These are phyloP conservation scores for Austroboletus festivus DNA, from an alignment of 768 basidiomycete genomes.

Conservation along the genomic window DNA sequence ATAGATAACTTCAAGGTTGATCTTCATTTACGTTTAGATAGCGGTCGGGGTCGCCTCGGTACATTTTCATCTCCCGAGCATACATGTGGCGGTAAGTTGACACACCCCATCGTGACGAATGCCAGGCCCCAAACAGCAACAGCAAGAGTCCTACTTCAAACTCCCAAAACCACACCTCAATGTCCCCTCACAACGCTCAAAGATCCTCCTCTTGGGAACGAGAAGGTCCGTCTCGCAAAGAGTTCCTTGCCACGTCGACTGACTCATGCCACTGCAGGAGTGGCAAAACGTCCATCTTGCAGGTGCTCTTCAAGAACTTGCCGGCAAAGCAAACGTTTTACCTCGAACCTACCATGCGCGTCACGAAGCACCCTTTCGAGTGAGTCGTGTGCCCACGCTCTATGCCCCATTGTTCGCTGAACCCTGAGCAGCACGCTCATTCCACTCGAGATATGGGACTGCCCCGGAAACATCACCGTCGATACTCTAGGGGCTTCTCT, in stretches of 20 bases:
- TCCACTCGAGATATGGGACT: conserved; percentile 94
- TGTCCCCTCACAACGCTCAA: conserved; percentile 43
- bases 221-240: conserved; percentile 45
- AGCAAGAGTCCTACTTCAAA: conserved; percentile 12
- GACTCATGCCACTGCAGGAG: conserved; percentile 48
- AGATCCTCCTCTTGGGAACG: conserved; percentile 70
- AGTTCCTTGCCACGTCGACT: not conserved
- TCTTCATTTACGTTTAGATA: no score
- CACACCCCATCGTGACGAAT: not conserved
- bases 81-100: conserved; percentile 6
- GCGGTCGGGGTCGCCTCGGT: no score
- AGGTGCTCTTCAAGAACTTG: conserved; percentile 87
- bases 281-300: conserved; percentile 88
- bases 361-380: conserved; percentile 77
- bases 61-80: no score
- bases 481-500: conserved; percentile 76
- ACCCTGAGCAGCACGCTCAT: conserved; percentile 73
- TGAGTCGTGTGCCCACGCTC: conserved; percentile 40
- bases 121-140: not conserved
- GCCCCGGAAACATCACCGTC: conserved; percentile 80
- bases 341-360: conserved; percentile 81
- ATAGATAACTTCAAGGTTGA: no score
- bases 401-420: not conserved
- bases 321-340: conserved; percentile 85
- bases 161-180: conserved; percentile 11